Conservation (phyloP, 1,284 basidiomycete species). For the Ganoderma boninense region DNA sequence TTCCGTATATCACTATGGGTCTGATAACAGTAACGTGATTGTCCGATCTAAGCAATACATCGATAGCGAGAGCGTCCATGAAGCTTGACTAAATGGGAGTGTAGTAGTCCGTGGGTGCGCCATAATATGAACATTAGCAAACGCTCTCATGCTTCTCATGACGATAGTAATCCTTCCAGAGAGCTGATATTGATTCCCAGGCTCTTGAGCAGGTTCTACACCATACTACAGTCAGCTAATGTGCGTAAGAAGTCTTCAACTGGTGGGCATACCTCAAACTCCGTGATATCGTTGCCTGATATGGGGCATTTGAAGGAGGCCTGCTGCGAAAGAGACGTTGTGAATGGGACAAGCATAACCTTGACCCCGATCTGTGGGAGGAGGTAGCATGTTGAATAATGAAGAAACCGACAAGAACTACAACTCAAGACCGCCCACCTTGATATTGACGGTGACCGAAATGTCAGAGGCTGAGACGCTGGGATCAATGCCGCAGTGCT, state of each 20-base stretch:
- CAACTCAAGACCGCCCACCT: slow-evolving; percentile 45
- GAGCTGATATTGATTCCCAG: slow-evolving; percentile 26
- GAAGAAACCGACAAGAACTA: no score
- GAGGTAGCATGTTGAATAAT: slow-evolving; percentile 7
- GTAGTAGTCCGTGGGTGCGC: slow-evolving; percentile 26
- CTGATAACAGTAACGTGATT: not conserved
- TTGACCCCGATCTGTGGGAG: slow-evolving; percentile 61
- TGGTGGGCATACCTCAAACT: slow-evolving; percentile 46
- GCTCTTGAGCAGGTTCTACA: slow-evolving; percentile 25
- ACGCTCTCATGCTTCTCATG: slow-evolving; percentile 9
- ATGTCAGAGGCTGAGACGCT: slow-evolving; percentile 57
- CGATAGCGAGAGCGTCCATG: slow-evolving; percentile 24
- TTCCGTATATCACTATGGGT: not conserved
- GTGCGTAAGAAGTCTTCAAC: not conserved
- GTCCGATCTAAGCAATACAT: slow-evolving; percentile 10
- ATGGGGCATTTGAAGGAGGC: slow-evolving; percentile 78
- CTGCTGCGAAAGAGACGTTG: slow-evolving; percentile 72
- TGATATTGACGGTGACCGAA: slow-evolving; percentile 75
- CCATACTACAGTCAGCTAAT: not conserved
- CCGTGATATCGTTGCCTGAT: slow-evolving; percentile 30
- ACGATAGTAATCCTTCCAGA: slow-evolving; percentile 16
- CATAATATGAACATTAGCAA: not conserved
- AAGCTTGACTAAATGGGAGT: slow-evolving; percentile 16
- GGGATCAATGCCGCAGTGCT: slow-evolving; percentile 72
- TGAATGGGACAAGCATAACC: slow-evolving; percentile 73